Evolutionary conservation across 2,329 filamentous ascomycete species (phyloP).

Genomic region (Colletotrichum caudatum): DNA sequence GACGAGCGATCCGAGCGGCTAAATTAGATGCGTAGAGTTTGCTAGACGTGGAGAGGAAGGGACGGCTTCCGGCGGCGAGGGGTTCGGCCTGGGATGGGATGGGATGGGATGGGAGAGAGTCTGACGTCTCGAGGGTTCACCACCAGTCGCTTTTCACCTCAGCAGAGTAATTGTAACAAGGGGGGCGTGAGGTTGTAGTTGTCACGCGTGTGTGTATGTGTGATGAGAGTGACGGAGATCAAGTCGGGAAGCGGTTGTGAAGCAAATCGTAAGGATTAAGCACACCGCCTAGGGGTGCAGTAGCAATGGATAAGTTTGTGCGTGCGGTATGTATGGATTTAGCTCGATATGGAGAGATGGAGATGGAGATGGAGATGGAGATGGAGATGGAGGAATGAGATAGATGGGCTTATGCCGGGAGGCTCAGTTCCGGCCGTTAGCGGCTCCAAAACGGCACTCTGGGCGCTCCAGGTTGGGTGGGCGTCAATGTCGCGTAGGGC

Average conservation of each 20-base stretch:
- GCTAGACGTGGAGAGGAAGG: neutral
- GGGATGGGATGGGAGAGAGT: neutral
- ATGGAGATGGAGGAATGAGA: conserved; percentile 28
- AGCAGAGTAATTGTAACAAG: neutral
- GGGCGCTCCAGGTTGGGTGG: neutral
- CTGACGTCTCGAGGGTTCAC: conserved; percentile 8
- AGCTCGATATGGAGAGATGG: conserved; percentile 8
- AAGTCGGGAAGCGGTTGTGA: neutral
- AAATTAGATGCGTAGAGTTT: neutral
- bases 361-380: conserved; percentile 8
- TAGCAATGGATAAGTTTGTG: neutral
- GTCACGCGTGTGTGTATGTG: neutral
- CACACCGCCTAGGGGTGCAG: conserved; percentile 18
- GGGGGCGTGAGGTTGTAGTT: conserved; percentile 7
- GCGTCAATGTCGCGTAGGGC: neutral
- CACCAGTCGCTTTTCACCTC: neutral
- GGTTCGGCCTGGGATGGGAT: conserved; percentile 7
- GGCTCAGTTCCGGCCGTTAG: conserved; percentile 36
- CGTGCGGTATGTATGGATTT: conserved; percentile 7
- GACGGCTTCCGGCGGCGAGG: conserved; percentile 1
- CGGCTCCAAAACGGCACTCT: conserved; percentile 2
- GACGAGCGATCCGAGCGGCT: neutral
- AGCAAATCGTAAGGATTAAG: neutral
- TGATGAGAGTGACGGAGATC: neutral
- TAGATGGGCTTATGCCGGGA: conserved; percentile 40